Conservation (phyloP, 2,329 filamentous ascomycete genomes). For the Rutstroemia sp. region DNA sequence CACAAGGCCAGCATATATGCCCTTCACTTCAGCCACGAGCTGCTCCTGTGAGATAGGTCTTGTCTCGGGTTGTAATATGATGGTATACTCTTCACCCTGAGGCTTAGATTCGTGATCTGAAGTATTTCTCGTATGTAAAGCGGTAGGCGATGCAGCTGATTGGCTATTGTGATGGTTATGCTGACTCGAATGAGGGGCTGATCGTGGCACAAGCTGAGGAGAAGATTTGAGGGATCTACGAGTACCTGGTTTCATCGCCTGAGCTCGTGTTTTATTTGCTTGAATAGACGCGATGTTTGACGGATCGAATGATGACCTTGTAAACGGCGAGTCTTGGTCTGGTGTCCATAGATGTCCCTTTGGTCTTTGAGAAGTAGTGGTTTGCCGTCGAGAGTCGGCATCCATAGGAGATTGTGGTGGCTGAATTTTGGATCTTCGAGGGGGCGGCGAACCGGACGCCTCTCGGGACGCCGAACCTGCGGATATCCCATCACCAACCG, state of each 20-base stretch:
- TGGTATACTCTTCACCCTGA: constrained; percentile 46
- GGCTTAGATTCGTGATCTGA: constrained; percentile 35
- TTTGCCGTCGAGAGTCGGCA: constrained; percentile 8
- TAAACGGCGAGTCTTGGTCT: constrained; percentile 14
- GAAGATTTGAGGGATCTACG: constrained; percentile 11
- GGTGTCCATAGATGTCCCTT: constrained; percentile 24
- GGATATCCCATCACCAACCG: constrained; percentile 25
- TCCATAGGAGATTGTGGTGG: constrained; percentile 14
- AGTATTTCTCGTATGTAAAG: not conserved
- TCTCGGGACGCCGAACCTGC: constrained; percentile 22
- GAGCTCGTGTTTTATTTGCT: constrained; percentile 16
- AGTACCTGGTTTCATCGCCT: constrained; percentile 12
- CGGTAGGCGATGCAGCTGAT: not conserved
- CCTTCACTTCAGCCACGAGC: constrained; percentile 26
- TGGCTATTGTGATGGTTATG: constrained; percentile 2
- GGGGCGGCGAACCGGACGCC: constrained; percentile 17
- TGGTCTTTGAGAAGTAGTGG: constrained; percentile 12
- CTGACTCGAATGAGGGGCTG: not conserved
- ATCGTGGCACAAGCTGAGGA: constrained; percentile 1
- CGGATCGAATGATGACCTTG: constrained; percentile 20
- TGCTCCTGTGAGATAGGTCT: constrained; percentile 34
- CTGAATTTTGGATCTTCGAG: constrained; percentile 15
- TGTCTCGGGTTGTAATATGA: constrained; percentile 41
- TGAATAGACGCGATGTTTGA: constrained; percentile 25
- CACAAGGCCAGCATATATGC: constrained; percentile 72